Conservation (phyloP, 768 basidiomycete species). For the Boletellus ananiceps region DNA sequence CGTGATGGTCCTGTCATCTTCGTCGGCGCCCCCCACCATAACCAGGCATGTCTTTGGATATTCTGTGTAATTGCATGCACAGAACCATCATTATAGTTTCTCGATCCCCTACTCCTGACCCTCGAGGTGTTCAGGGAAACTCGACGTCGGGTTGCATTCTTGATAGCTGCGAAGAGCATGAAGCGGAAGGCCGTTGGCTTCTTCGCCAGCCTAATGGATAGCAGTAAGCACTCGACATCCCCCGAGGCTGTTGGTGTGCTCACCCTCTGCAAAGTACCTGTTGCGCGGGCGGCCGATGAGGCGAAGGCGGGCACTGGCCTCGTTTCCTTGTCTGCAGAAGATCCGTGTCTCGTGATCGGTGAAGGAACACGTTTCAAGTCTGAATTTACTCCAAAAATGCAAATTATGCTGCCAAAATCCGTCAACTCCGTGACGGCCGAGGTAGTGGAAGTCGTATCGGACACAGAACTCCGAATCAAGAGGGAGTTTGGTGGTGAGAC, state of each 20-base stretch:
- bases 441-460: conserved; percentile 83
- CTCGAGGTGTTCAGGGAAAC: conserved; percentile 86
- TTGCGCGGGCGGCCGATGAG: conserved; percentile 84
- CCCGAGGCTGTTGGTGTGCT: conserved; percentile 4
- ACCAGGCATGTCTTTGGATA: conserved; percentile 54
- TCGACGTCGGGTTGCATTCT: conserved; percentile 73
- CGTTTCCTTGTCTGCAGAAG: conserved; percentile 64
- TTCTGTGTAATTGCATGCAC: conserved; percentile 7
- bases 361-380: conserved; percentile 70
- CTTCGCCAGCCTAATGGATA: conserved; percentile 78
- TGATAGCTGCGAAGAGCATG: conserved; percentile 90
- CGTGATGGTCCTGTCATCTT: conserved; percentile 88
- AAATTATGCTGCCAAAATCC: conserved; percentile 82
- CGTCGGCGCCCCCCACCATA: conserved; percentile 88
- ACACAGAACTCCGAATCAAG: conserved; percentile 80
- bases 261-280: conserved; percentile 62
- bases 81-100: conserved; percentile 54
- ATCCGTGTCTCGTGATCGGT: conserved; percentile 82
- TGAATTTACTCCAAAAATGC: conserved; percentile 72
- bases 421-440: conserved; percentile 75
- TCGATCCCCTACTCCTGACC: conserved; percentile 83
- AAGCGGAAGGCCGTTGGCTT: conserved; percentile 72
- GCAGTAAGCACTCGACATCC: conserved; percentile 52
- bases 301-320: conserved; percentile 72
- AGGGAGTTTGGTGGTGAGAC: conserved; percentile 82